Base-by-base conservation (phyloP, 768 basidiomycete species). In the Russula brevipes region DNA sequence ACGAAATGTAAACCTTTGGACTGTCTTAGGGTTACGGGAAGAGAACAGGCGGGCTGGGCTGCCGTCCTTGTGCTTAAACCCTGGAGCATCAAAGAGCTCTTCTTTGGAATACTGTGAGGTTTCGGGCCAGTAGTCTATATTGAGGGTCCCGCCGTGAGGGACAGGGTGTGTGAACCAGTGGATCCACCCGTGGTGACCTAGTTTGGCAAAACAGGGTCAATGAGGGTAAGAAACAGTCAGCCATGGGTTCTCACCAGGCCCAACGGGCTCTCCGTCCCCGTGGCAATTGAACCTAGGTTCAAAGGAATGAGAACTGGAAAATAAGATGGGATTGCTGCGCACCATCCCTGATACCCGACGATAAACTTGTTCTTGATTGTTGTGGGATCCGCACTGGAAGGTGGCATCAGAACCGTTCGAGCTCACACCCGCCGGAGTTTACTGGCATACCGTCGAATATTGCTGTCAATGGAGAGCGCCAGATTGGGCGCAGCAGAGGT, bases 271-370 rank as follows among this genome's bases (percentile, higher is more conserved):
- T 4, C 89, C 87, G 68, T 89, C 88, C 17, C 85, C 85, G 1
- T 76, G 74, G 69, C 87, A 89, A 24, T 84, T 85, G 70, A 88
- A 91, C 88, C 88, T 89, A 69, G 31, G 11, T 51, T 51, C 0
- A 7, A 35, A 16, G 17, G 39, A 46, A 38, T 49, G 64, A 55
- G 42, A 39, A 47, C 30, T 19, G 33, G 38, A 3, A 11, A 16
- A 36, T 57, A 11, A 30, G 44, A 14, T 14, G 56, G 45, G 33
- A 47, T 5, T 6, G 57, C 16, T 46, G n/a, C 67, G 3, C 54
- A 89, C 91, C 91, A 93, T 72, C 90, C 91, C 74, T 93, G 91
- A 72, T 93, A 93, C 41, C 91, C 91, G 0, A 92, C 88, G 36
- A 94, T 74, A 68, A 91, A 84, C 70, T 93, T 94, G 75, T 90